These are phyloP conservation scores for Fusarium continuum DNA, from an alignment of 2,329 filamentous ascomycete species.

Conservation along the genomic window DNA sequence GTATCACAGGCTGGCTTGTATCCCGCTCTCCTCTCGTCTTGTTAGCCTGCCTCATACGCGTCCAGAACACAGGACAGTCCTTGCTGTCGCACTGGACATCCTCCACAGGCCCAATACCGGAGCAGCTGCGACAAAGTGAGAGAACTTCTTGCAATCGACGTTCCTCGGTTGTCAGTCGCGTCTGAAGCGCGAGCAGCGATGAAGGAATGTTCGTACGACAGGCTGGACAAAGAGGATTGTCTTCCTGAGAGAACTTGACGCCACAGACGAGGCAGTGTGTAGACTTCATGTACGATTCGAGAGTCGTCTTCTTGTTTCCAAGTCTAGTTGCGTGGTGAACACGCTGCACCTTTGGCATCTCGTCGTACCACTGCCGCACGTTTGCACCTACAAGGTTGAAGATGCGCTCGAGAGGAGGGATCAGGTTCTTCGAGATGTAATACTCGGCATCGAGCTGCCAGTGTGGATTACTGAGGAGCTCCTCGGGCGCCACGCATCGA, in stretches of 20 bases:
- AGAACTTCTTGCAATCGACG: constrained; percentile 70
- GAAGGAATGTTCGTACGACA: constrained; percentile 66
- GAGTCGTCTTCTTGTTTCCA: constrained; percentile 68
- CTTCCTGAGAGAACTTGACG: constrained; percentile 43
- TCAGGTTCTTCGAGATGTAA: constrained; percentile 95
- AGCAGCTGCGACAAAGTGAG: constrained; percentile 81
- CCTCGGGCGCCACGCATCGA: constrained; percentile 88
- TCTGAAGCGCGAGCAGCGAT: constrained; percentile 72
- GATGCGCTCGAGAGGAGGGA: constrained; percentile 93
- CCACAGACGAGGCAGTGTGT: constrained; percentile 81
- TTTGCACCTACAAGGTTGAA: constrained; percentile 96
- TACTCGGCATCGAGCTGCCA: constrained; percentile 91
- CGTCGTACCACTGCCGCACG: constrained; percentile 90
- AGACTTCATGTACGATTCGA: constrained; percentile 93
- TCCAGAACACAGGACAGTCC: constrained; percentile 94
- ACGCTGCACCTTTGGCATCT: constrained; percentile 91
- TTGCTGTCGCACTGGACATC: constrained; percentile 87
- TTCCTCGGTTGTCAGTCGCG: constrained; percentile 70
- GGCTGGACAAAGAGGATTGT: constrained; percentile 61
- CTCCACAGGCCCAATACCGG: constrained; percentile 76
- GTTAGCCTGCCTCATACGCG: constrained; percentile 69
- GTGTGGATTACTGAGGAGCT: constrained; percentile 78
- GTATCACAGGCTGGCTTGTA: constrained; percentile 46
- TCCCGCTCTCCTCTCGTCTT: constrained; percentile 54
- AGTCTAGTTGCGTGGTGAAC: constrained; percentile 56